A percentile compares a stretch with the other conserved stretches of the same genome.
phyloP scores from a whole-genome alignment of 305 asterid genomes.

The Solanum aculeatissimum region DNA sequence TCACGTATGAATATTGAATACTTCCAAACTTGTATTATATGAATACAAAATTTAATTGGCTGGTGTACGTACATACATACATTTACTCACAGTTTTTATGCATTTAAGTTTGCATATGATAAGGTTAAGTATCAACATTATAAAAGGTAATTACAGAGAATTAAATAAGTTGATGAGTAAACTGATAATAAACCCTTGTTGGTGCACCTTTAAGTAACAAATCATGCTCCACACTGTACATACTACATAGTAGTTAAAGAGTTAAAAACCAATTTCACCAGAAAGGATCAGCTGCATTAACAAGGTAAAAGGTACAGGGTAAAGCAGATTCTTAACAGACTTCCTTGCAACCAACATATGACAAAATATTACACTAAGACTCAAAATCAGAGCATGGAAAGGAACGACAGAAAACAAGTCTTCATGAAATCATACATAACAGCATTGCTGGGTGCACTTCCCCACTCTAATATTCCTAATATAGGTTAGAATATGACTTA shows the following conservation, averaged over 20 bases:
- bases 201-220: not conserved
- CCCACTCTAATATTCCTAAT: slow-evolving; percentile 22
- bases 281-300: not conserved
- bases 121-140: too few species aligned
- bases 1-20: too few species aligned
- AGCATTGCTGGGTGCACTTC: slow-evolving; percentile 22
- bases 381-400: not conserved
- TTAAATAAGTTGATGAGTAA: too few species aligned
- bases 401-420: slow-evolving; percentile 4
- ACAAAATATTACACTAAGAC: not conserved
- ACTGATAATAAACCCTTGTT: too few species aligned
- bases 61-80: too few species aligned
- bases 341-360: not conserved
- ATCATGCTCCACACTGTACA: not conserved
- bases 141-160: too few species aligned
- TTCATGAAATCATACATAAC: slow-evolving; percentile 24
- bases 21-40: too few species aligned
- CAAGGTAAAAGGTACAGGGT: not conserved
- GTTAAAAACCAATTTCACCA: not conserved
- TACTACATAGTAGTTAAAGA: not conserved
- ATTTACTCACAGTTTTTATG: too few species aligned
- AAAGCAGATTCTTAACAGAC: not conserved
- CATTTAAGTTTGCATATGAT: too few species aligned
- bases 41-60: too few species aligned
- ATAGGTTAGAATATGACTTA: slow-evolving; percentile 25